Percentiles rank a stretch among this genome's conserved stretches.
phyloP scores from a whole-genome alignment of 169 alveolate species.

The Plasmodium gonderi region DNA sequence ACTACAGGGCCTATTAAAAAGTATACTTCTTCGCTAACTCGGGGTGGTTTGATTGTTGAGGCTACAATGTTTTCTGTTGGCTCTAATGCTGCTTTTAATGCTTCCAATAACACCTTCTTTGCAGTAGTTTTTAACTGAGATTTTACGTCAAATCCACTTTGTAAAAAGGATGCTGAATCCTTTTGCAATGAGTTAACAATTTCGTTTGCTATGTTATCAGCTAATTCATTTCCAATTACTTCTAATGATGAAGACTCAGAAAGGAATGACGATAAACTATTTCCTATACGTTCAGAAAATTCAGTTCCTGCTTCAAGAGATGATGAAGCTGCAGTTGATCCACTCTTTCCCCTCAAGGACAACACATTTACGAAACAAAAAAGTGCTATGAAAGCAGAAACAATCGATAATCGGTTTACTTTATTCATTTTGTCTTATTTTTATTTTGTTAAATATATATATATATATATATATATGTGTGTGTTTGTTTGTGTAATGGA shows the following conservation, averaged over 20 bases:
- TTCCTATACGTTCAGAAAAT: conserved; percentile 27
- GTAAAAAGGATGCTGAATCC: conserved; percentile 62
- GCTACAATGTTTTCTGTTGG: conserved; percentile 65
- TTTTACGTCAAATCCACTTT: conserved; percentile 51
- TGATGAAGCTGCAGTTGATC: conserved; percentile 5
- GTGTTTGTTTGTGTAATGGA: neutral
- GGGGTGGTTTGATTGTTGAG: conserved; percentile 47
- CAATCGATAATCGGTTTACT: conserved; percentile 38
- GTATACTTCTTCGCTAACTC: neutral
- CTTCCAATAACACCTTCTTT: conserved; percentile 36
- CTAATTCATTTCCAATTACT: conserved; percentile 29
- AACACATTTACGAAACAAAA: conserved; percentile 42
- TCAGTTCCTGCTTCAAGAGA: conserved; percentile 49
- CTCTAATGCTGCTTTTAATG: conserved; percentile 35
- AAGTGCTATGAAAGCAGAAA: conserved; percentile 31
- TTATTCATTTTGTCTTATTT: conserved; percentile 50
- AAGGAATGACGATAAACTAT: conserved; percentile 42
- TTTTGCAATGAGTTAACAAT: conserved; percentile 32
- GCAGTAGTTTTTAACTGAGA: conserved; percentile 31
- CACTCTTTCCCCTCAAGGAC: conserved; percentile 46
- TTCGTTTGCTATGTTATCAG: conserved; percentile 51
- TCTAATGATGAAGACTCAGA: conserved; percentile 27
- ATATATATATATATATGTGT: neutral
- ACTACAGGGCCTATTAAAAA: conserved; percentile 1
- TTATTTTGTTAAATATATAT: neutral